Evolutionary conservation across 176 grass and related monocot genomes (phyloP), one percentile per base, ranked within the genome.

Genomic region (Cenchrus purpureus): DNA sequence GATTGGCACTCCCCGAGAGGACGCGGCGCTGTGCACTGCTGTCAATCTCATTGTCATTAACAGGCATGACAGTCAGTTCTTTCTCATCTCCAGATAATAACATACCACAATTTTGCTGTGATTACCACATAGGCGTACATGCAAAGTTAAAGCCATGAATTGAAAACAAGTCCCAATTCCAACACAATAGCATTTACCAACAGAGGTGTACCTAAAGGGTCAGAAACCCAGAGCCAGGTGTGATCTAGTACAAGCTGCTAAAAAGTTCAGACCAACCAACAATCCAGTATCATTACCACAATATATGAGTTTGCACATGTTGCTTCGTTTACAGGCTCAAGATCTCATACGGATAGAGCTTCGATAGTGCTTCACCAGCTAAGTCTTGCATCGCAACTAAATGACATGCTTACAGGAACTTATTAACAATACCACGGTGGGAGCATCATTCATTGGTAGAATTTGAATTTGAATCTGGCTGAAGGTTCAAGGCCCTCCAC

Each of bases 351-450:
- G 42, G 28, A 79, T 82, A 56, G 37, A 68, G 58, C 76, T 76
- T 29, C 13, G 20, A 77, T 20, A 83, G 40, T 19, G 28, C 68
- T 83, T 89, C 83, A 82, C 73, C 69, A 64, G 78, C 75, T 86
- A 89, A 74, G 75, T 54, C 86, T 78, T 44, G 69, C 74, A 75
- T 69, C 10, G 15, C 54, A 5, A 73, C 86, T 71, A 83, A 86
- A 86, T 45, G 32, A 83, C 52, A 89, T 25, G 75, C 78, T 89
- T 89, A 83, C 83, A 89, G 48, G 74, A 70, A 83, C 84, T 89
- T 87, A 86, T 83, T 89, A 89, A 92, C 87, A 89, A 71, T 44
- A 73, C 66, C 28, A 71, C 6, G 51, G 58, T 29, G n/a, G 72
- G 52, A 77, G 59, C 31, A 73, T 61, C n/a, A 67, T 50, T 22